Percentiles rank a stretch among this genome's conserved stretches.
Evolutionary conservation across 805 yeast species (phyloP).

Genomic region (Schizosaccharomyces japonicus): DNA sequence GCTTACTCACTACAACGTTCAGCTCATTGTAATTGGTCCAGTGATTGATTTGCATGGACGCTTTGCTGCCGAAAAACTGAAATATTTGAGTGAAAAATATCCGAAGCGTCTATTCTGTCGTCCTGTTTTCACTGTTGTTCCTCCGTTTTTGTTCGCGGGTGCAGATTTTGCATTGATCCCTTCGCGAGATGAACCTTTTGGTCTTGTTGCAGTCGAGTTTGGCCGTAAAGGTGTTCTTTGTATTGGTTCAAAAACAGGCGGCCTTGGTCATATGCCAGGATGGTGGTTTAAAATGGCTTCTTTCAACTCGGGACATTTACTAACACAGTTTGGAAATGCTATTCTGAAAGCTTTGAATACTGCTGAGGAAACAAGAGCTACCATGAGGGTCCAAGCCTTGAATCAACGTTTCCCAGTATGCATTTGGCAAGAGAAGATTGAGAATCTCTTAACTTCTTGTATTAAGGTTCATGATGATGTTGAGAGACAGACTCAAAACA

Average conservation of each 20-base stretch:
- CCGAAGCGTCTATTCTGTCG: not conserved
- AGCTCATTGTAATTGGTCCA: constrained; percentile 3
- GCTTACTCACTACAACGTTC: constrained; percentile 2
- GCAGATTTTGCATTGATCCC: constrained; percentile 5
- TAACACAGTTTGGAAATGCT: constrained; percentile 1
- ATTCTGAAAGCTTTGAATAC: not conserved
- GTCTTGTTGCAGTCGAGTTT: constrained; percentile 6
- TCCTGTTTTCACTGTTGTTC: constrained; percentile 3
- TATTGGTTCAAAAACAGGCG: constrained; percentile 3
- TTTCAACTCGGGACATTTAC: constrained; percentile 1
- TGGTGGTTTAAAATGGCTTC: constrained; percentile 5
- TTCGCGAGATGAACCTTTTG: constrained; percentile 5
- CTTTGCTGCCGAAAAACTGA: constrained; percentile 4
- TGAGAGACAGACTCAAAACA: no score
- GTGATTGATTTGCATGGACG: constrained; percentile 6
- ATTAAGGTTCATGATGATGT: not conserved
- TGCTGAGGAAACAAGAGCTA: not conserved
- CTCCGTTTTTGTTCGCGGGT: constrained; percentile 4
- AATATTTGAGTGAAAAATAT: not conserved
- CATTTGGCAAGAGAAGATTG: constrained; percentile 1
- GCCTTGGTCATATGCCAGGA: constrained; percentile 5
- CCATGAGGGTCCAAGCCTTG: not conserved
- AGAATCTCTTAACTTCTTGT: not conserved
- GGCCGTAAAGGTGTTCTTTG: constrained; percentile 6
- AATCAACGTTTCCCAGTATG: constrained; percentile 4